These are phyloP conservation scores for Sporothrix brunneoviolacea DNA, from an alignment of 2,329 filamentous ascomycete genomes.

Conservation along the genomic window DNA sequence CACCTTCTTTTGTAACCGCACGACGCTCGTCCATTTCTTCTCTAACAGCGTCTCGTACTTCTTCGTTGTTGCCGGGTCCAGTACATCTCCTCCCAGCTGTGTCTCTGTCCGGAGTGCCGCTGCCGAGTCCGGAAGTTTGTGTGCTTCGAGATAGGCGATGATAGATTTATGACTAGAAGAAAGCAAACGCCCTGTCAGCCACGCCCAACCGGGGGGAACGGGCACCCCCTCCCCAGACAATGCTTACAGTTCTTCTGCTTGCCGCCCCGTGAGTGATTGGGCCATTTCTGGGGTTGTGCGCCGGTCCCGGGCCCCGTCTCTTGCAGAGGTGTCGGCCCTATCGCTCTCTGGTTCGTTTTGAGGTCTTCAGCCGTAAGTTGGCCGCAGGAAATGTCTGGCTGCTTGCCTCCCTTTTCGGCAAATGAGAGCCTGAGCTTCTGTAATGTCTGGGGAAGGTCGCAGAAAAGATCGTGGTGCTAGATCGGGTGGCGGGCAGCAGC, in stretches of 20 bases:
- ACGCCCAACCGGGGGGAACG: too few species aligned
- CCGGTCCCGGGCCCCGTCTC: slow-evolving; percentile 11
- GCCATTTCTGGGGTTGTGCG: slow-evolving; percentile 13
- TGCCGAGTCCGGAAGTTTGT: slow-evolving; percentile 63
- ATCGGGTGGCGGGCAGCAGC: neutral
- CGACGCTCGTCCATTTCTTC: slow-evolving; percentile 98
- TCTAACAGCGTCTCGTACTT: slow-evolving; percentile 92
- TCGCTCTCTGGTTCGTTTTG: too few species aligned
- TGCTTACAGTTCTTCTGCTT: slow-evolving; percentile 83
- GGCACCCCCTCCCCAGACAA: neutral
- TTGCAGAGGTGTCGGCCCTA: neutral
- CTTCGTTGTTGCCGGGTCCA: slow-evolving; percentile 76
- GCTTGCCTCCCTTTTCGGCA: too few species aligned
- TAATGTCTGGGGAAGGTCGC: neutral
- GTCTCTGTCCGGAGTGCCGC: slow-evolving; percentile 69
- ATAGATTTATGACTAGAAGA: slow-evolving; percentile 77
- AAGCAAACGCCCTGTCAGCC: too few species aligned
- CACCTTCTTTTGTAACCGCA: slow-evolving; percentile 92
- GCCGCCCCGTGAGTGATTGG: slow-evolving; percentile 40
- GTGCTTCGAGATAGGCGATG: slow-evolving; percentile 76
- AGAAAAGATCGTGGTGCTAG: neutral
- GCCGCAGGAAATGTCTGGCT: too few species aligned
- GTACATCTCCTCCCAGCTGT: slow-evolving; percentile 54
- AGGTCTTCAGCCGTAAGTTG: neutral
- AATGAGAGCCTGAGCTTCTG: neutral